These are phyloP conservation scores for Cordyceps cateniannulata DNA, from an alignment of 2,329 filamentous ascomycete genomes.

Conservation along the genomic window DNA sequence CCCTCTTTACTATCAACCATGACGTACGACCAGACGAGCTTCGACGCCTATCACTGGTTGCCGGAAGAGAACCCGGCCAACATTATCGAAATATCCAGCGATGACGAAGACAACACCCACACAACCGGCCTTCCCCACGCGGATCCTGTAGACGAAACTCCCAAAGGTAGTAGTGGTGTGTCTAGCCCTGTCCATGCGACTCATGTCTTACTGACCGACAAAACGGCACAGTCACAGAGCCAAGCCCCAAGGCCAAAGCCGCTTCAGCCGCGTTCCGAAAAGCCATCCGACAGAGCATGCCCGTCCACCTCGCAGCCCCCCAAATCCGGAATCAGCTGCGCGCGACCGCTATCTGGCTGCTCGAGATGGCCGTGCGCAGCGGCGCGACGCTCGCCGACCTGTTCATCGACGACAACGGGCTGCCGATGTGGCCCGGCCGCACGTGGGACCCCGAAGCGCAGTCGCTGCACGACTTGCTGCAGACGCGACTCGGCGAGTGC, in stretches of 20 bases:
- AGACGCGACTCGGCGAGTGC: slow-evolving; percentile 18
- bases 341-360: slow-evolving; percentile 17
- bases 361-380: slow-evolving; percentile 18
- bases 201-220: not conserved
- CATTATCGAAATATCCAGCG: slow-evolving; percentile 4
- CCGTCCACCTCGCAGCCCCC: not conserved
- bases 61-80: not conserved
- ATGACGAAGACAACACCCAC: not conserved
- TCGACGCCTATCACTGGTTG: not conserved
- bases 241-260: not conserved
- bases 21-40: not conserved
- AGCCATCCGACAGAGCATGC: not conserved
- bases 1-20: not conserved
- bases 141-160: not conserved
- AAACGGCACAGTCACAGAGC: not conserved
- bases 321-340: not conserved
- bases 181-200: too few species aligned
- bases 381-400: slow-evolving; percentile 17
- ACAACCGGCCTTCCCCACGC: not conserved
- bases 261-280: not conserved
- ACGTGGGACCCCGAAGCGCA: slow-evolving; percentile 21
- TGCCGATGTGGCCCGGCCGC: slow-evolving; percentile 22
- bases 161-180: not conserved
- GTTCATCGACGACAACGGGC: slow-evolving; percentile 23
- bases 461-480: slow-evolving; percentile 21